Base-by-base conservation (phyloP, 2,329 filamentous ascomycete species). In the Aspergillus unguis region DNA sequence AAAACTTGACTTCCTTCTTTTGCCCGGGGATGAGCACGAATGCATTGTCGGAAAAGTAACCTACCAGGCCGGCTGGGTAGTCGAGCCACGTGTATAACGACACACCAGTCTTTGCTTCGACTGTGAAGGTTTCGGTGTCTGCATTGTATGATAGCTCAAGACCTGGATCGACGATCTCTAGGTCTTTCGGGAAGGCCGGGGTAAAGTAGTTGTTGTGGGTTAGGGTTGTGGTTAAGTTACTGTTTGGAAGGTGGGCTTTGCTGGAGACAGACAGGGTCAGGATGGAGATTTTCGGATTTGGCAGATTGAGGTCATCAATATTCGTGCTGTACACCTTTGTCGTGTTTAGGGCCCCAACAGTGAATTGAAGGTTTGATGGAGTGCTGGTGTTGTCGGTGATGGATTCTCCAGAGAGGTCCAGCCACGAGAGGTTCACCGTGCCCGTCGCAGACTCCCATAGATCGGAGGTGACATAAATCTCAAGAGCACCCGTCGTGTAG, bases 81-180 rank as follows among this genome's bases (percentile, higher is more conserved):
- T 80, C 78, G 2, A 83, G 62, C 80, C 80, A 83, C 1, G 80
- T 80, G 69, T 79, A 82, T 3, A 78, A 70, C 3, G 79, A 77
- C 0, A 80, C 71, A 0, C 77, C 80, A 0, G 56, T 69, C 10
- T 67, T 76, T 0, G 80, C 79, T 32, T 71, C 70, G 1, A 82
- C 74, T 0, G 70, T 76, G 56, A 81, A 82, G 3, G 65, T 70
- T 3, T 61, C 57, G 0, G 58, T 64, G 0, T 54, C 32, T 0
- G 60, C 56, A 41, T 71, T 55, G 48, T 74, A 71, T 1, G 59
- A 65, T 2, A 80, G 44, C 6, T 67, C 56, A 2, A 83, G 52
- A 0, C 75, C 72, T 0, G 81, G 81, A 59, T 83, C 78, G 0
- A 75, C 69, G 6, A 83, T 64, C 4, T 69, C 52, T 0, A 81